A percentile compares a stretch with the other conserved stretches of the same genome.
These are phyloP conservation scores for Arabidopsis lyrata DNA, from an alignment of 441 rosid genomes.

Conservation along the genomic window DNA sequence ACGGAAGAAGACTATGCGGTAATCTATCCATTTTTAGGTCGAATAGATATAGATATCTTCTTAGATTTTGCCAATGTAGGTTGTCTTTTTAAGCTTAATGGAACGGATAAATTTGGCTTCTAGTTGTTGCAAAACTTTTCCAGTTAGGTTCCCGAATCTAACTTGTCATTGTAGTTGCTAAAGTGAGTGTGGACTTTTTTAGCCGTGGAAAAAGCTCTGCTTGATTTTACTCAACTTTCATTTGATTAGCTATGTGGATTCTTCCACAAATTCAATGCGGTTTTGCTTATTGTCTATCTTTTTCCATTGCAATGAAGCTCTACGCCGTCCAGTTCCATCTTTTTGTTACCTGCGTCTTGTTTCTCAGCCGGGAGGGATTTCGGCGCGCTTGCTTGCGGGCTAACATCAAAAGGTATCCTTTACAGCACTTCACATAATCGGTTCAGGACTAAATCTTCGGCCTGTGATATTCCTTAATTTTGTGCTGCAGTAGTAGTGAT, in stretches of 20 bases:
- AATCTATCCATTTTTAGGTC: conserved; percentile 9
- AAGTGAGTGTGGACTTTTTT: not conserved
- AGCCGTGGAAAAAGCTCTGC: not conserved
- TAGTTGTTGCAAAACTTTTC: not conserved
- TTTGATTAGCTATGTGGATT: not conserved
- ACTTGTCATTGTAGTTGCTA: not conserved
- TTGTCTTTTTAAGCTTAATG: conserved; percentile 7
- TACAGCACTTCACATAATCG: conserved; percentile 2
- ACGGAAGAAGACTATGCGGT: conserved; percentile 83
- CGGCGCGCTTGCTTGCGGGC: conserved; percentile 91
- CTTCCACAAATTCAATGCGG: not conserved
- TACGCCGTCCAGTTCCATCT: conserved; percentile 94
- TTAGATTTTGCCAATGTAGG: conserved; percentile 25
- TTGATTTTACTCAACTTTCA: conserved; percentile 12
- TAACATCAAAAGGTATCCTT: conserved; percentile 61
- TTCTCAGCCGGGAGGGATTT: conserved; percentile 93
- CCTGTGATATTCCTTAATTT: not conserved
- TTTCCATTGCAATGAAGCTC: conserved; percentile 54
- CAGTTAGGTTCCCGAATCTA: not conserved
- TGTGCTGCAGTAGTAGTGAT: conserved; percentile 65
- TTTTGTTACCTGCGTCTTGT: conserved; percentile 85
- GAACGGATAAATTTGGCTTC: not conserved
- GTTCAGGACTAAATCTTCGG: not conserved
- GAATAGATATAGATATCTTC: not conserved
- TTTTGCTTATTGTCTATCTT: conserved; percentile 10